Conservation (phyloP, 2,329 filamentous ascomycete species). For the Daldinia eschscholtzii region DNA sequence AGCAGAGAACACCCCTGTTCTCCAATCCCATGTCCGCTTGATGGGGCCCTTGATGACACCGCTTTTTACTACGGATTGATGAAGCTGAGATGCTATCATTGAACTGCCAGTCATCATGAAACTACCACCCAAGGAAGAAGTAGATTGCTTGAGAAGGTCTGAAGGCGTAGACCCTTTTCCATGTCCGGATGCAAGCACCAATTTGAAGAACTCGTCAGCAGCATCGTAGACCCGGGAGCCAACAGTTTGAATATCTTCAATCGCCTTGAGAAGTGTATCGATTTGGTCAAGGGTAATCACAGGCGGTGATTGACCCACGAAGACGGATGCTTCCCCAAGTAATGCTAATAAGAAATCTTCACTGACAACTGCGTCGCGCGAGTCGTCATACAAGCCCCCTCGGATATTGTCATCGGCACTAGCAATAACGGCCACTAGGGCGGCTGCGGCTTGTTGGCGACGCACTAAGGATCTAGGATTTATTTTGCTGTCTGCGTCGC, state of each 20-base stretch:
- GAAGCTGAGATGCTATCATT: conserved; percentile 74
- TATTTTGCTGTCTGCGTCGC: conserved; percentile 69
- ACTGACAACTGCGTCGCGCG: conserved; percentile 84
- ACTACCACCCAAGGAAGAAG: conserved; percentile 63
- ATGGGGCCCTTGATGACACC: conserved; percentile 57
- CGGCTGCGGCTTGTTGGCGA: conserved; percentile 76
- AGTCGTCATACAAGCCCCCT: conserved; percentile 87
- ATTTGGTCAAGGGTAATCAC: conserved; percentile 79
- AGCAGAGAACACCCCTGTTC: conserved; percentile 66
- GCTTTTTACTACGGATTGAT: conserved; percentile 64
- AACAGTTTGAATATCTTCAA: conserved; percentile 79
- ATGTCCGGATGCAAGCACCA: conserved; percentile 78
- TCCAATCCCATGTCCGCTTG: conserved; percentile 79
- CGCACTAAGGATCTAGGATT: conserved; percentile 66
- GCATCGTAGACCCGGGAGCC: conserved; percentile 77
- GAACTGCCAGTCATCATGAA: conserved; percentile 81
- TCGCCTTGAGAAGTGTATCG: conserved; percentile 71
- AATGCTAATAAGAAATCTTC: conserved; percentile 88
- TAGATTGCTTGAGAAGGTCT: conserved; percentile 71
- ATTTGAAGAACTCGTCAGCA: conserved; percentile 82
- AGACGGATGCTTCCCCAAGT: conserved; percentile 84
- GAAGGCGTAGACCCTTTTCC: conserved; percentile 74
- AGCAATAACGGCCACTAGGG: conserved; percentile 84
- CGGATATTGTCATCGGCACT: conserved; percentile 92
- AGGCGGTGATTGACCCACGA: conserved; percentile 70